Percentiles rank a stretch among this genome's conserved stretches.
Evolutionary conservation across 1,284 basidiomycete species (phyloP).

Genomic region (Rhodotorula sp.): DNA sequence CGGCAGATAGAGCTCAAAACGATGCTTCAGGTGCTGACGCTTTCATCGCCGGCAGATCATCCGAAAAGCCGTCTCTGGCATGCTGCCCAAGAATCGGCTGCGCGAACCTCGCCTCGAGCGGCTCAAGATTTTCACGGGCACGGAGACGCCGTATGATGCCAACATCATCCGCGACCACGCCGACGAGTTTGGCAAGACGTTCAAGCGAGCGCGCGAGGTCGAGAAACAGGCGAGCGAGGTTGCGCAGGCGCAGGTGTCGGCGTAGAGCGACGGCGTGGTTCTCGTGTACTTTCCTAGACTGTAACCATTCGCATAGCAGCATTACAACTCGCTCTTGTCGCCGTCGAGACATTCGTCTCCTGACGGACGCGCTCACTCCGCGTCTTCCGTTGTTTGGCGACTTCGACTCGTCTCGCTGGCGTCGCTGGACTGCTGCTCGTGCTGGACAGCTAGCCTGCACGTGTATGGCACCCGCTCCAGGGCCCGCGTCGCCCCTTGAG

Average conservation of each 20-base stretch:
- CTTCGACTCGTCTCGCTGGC: too few relatives aligned
- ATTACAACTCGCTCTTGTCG: too few relatives aligned
- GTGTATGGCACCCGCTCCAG: not conserved
- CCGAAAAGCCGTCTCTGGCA: conserved; percentile 89
- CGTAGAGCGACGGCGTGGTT: not conserved
- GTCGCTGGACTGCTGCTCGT: too few relatives aligned
- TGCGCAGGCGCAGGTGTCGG: conserved; percentile 2
- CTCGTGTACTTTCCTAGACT: not conserved
- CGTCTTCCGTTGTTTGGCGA: too few relatives aligned
- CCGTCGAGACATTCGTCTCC: too few relatives aligned
- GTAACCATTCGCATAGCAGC: too few relatives aligned
- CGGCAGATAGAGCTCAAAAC: too few relatives aligned
- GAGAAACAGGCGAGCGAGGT: conserved; percentile 10
- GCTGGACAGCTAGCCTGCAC: not conserved
- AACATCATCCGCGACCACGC: conserved; percentile 46
- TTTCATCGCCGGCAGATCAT: conserved; percentile 65
- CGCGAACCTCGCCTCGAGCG: conserved; percentile 79
- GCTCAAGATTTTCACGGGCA: conserved; percentile 74
- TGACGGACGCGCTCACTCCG: too few relatives aligned
- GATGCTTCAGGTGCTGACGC: not conserved
- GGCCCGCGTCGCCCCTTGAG: not conserved
- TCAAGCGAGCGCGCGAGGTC: conserved; percentile 13
- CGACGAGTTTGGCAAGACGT: conserved; percentile 33
- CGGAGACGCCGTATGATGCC: conserved; percentile 45
- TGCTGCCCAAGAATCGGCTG: conserved; percentile 94